Base-by-base conservation (phyloP, 2,329 filamentous ascomycete species). In the Paraphaeosphaeria sporulosa region DNA sequence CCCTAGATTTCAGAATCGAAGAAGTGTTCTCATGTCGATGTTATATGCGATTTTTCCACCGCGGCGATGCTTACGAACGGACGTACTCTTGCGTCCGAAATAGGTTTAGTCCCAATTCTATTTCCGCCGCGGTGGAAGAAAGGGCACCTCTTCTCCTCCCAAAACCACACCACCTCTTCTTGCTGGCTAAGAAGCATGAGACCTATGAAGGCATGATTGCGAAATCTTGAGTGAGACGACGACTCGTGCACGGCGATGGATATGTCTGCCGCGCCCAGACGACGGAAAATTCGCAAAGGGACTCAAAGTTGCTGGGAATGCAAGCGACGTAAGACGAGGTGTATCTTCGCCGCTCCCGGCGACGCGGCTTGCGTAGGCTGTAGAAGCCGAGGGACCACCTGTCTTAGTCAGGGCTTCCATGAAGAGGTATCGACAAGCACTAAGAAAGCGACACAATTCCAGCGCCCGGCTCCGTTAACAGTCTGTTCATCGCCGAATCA, bases 221-320 rank as follows among this genome's bases (percentile, higher is more conserved):
- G 4, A 10, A 9, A 10, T 13, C 17, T 42, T 42, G 19, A 6
- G 17, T 42, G 17, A 13, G 17, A 23, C 4, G 21, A 15, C 4
- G 12, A n/a, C 1, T 27, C 10, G 34, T 3, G 36, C 13, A 13
- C 3, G n/a, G 8, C 5, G n/a, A 15, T n/a, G 36, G 32, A 23
- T 23, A 13, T 40, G 34, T 42, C 34, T 5, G 8, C 12, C 9
- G 0, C 23, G 15, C 19, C 49, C 6, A 40, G 49, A 40, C 30
- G 60, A 49, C 70, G 74, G 62, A 77, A 73, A 57, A 69, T 78
- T 63, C 68, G 76, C 21, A 78, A 78, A 59, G 76, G 76, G 13
- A 78, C 76, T 10, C 74, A 74, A 60, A 78, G 72, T 54, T 79
- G 76, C 62, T 79, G 76, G 64, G 76, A 76, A 63, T 79, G 76